These are phyloP conservation scores for Mimosa pudica DNA, from an alignment of 306 rosid species.

Conservation along the genomic window DNA sequence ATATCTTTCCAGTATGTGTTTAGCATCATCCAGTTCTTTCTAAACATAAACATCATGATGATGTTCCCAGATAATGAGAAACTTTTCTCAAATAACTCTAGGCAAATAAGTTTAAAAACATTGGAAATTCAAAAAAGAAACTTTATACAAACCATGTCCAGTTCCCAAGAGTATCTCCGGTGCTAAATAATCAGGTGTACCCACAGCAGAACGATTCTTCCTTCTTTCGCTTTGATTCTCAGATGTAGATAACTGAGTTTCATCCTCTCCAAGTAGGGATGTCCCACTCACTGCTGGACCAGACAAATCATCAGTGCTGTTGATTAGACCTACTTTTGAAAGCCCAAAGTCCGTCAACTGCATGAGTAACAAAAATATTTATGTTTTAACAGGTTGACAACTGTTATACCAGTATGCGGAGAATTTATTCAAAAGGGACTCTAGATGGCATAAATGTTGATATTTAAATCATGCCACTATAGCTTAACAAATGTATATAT, in stretches of 20 bases:
- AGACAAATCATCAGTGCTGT: slow-evolving; percentile 97
- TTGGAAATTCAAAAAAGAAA: slow-evolving; percentile 37
- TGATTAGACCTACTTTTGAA: slow-evolving; percentile 98
- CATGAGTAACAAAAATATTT: slow-evolving; percentile 28
- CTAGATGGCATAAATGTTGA: slow-evolving; percentile 8
- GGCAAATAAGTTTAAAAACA: slow-evolving; percentile 40
- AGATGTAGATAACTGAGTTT: slow-evolving; percentile 55
- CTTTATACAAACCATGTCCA: slow-evolving; percentile 93
- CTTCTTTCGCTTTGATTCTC: slow-evolving; percentile 86
- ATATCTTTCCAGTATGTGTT: slow-evolving; percentile 1
- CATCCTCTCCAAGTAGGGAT: slow-evolving; percentile 78
- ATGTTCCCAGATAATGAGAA: not conserved
- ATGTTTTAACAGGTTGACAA: slow-evolving; percentile 16
- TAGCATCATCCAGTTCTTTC: not conserved
- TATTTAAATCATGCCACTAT: slow-evolving; percentile 19
- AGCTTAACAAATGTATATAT: not conserved
- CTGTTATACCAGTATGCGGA: not conserved
- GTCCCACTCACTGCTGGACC: slow-evolving; percentile 91
- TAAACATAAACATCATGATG: not conserved
- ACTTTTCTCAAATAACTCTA: not conserved
- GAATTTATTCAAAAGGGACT: slow-evolving; percentile 11
- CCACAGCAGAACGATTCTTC: slow-evolving; percentile 96
- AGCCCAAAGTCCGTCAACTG: slow-evolving; percentile 99
- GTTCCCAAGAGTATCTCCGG: slow-evolving; percentile 99
- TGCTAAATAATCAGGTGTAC: slow-evolving; percentile 99